Evolutionary conservation across 2,329 filamentous ascomycete genomes (phyloP), one percentile per base, ranked within the genome.

Genomic region (Parascedosporium putredinis): DNA sequence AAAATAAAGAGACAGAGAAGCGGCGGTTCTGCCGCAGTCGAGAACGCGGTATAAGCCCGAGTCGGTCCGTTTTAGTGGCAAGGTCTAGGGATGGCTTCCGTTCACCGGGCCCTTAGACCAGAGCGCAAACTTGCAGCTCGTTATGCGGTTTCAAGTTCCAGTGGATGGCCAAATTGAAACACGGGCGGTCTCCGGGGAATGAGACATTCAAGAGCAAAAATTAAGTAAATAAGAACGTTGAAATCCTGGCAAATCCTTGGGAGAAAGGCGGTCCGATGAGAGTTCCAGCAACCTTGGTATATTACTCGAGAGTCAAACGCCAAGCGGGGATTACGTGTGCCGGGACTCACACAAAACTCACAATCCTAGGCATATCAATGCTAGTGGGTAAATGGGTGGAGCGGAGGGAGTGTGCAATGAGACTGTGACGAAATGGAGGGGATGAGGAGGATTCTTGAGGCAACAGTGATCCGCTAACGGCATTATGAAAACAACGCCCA

Each of bases 61-160:
- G 6, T 42, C 10, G 27, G 6, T 14, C 18, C 18, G 20, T 20
- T 20, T 12, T 20, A 20, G n/a, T 20, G n/a, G n/a, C 5, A 42
- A 42, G 20, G 20, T 42, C 38, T 20, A 12, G 6, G 38, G 38
- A 42, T 42, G 38, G 6, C 16, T 8, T 20, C 22, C 5, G 20
- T 16, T 38, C 2, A 22, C 9, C n/a, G 10, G 46, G 16, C 46
- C 22, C 33, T 12, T 14, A 23, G 46, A 42, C 46, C 12, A 27
- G 34, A 48, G 46, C 24, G 46, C 46, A 48, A 48, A 48, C 46
- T 48, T 48, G 46, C 46, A 20, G 34, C 46, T 48, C 46, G 8
- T 48, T 29, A n/a, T 40, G 24, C 8, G 22, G 31, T 22, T 14
- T 14, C 16, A 14, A 29, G 46, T 25, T 24, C 12, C 20, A 25